Evolutionary conservation across 805 yeast genomes (phyloP).

Genomic region (Metschnikowia dekortorum): DNA sequence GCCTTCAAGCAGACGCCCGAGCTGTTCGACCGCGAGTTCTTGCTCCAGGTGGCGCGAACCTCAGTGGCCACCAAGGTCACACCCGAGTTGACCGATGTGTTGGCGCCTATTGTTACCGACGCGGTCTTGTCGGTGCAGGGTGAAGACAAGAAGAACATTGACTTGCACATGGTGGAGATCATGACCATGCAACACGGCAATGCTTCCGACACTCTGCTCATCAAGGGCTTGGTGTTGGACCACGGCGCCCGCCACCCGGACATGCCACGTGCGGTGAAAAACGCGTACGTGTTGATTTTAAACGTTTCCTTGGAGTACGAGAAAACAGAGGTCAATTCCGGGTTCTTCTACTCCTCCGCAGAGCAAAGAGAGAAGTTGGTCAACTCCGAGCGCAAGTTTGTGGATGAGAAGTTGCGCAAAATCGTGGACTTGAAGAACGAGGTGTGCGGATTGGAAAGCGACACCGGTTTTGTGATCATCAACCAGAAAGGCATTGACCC

Average conservation of each 20-base stretch:
- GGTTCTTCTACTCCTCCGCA: conserved; percentile 90
- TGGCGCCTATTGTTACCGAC: conserved; percentile 94
- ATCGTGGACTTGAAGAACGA: conserved; percentile 90
- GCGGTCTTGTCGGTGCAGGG: conserved; percentile 78
- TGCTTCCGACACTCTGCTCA: conserved; percentile 75
- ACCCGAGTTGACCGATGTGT: conserved; percentile 67
- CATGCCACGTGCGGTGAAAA: conserved; percentile 85
- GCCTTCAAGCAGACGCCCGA: conserved; percentile 51
- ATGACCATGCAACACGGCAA: conserved; percentile 96
- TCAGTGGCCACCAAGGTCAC: conserved; percentile 85
- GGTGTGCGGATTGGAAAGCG: conserved; percentile 73
- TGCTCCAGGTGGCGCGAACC: conserved; percentile 87
- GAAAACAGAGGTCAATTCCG: conserved; percentile 95
- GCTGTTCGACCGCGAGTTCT: conserved; percentile 75
- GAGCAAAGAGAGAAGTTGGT: conserved; percentile 95
- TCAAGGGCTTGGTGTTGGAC: conserved; percentile 89
- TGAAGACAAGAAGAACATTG: conserved; percentile 51
- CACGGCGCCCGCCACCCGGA: conserved; percentile 99
- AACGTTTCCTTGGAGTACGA: conserved; percentile 96
- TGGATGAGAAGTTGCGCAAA: conserved; percentile 86
- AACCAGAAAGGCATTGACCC: conserved; percentile 99
- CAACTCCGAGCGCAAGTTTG: conserved; percentile 88
- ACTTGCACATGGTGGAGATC: conserved; percentile 95
- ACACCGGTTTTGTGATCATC: conserved; percentile 84
- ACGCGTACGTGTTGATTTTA: conserved; percentile 80